Evolutionary conservation across 2,329 filamentous ascomycete species (phyloP), one percentile per base, ranked within the genome.

Genomic region (Colletotrichum camelliae): DNA sequence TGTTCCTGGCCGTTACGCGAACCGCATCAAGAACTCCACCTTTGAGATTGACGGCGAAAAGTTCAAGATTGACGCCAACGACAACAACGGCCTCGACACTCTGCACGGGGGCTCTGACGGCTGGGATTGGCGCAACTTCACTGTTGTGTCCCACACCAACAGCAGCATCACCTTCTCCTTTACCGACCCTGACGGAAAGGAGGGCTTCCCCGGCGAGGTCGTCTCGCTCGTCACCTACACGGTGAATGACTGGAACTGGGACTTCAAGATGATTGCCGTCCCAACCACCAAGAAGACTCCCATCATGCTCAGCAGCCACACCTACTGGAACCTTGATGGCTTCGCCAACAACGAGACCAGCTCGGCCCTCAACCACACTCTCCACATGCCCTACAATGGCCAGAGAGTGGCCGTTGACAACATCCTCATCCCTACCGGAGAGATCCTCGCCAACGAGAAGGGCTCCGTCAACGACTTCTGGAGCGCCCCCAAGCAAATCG

Each of bases 301-400:
- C 65, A 95, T 96, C 83, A 96, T 96, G 94, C 88, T 96, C 74
- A 94, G 90, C 81, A 89, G 87, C 78, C 88, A 94, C 87, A 91
- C 91, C 9, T 96, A 96, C 88, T 96, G 94, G 94, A 96, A 96
- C 83, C 87, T 96, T 60, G 94, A 96, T 80, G 94, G 93, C 39
- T 96, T 94, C 80, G 89, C 93, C 80, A 95, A 96, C 85, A 91
- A 93, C 74, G 89, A 94, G 82, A 94, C 93, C 3, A 87, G 88
- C 73, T 87, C 86, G 2, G 89, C 90, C 16, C 87, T 94, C 70
- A 94, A 96, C 86, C 93, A 96, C 86, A 93, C 92, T 16, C 88
- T 96, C 61, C 89, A 93, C 82, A 82, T 96, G 82, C 94, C 94
- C 5, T 95, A 94, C 85, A 92, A 91, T 67, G 93, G 93, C 48